phyloP scores from a whole-genome alignment of 352 stramenopile genomes.

The Ophiocytium majus region DNA sequence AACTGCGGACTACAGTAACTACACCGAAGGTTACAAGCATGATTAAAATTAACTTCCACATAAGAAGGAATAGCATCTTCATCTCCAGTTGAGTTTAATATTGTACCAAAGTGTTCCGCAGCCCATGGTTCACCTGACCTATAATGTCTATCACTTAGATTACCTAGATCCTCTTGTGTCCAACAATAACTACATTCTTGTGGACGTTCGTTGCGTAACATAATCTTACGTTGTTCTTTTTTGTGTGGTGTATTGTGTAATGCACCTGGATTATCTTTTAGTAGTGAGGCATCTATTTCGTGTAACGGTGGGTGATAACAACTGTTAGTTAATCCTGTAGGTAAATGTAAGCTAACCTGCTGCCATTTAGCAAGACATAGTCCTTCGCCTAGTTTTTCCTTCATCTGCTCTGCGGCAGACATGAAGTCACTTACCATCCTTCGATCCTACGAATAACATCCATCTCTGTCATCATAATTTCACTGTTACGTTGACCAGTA shows the following conservation, averaged over 20 bases:
- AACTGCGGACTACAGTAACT: slow-evolving; percentile 3
- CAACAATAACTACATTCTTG: neutral
- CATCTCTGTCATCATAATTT: no score
- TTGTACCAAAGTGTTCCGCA: neutral
- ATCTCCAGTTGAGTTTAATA: neutral
- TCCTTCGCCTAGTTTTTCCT: neutral
- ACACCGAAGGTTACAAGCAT: neutral
- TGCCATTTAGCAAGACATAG: neutral
- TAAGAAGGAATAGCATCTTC: neutral
- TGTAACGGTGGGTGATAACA: neutral
- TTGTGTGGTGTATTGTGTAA: slow-evolving; percentile 4
- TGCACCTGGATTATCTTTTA: neutral
- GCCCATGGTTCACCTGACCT: neutral
- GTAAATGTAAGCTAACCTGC: neutral
- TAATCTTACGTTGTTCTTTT: neutral
- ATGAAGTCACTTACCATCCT: no score
- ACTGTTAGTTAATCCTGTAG: neutral
- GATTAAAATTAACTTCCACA: neutral
- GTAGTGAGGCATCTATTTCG: neutral
- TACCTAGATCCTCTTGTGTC: neutral
- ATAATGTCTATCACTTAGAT: neutral
- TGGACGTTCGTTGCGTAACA: neutral
- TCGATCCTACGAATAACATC: no score
- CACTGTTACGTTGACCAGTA: no score
- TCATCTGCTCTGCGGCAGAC: neutral